Evolutionary conservation across 2,329 filamentous ascomycete species (phyloP).

Genomic region (Colletotrichum gloeosporioides): DNA sequence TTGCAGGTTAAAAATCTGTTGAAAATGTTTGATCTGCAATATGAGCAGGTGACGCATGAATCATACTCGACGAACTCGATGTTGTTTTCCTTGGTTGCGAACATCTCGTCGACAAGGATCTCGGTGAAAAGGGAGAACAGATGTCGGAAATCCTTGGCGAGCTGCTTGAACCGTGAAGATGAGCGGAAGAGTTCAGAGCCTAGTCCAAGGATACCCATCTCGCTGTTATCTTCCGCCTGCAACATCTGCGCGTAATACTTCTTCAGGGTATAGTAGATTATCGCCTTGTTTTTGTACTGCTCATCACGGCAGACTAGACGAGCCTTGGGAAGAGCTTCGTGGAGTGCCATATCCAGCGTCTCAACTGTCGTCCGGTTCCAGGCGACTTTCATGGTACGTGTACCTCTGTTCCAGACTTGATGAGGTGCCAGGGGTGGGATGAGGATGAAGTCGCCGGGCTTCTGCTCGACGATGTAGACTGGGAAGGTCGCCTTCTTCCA

Average conservation of each 20-base stretch:
- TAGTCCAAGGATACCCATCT: conserved; percentile 52
- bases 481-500: conserved; percentile 96
- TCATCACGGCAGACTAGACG: conserved; percentile 94
- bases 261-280: conserved; percentile 84
- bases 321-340: conserved; percentile 87
- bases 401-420: conserved; percentile 98
- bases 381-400: conserved; percentile 94
- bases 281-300: conserved; percentile 98
- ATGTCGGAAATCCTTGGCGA: conserved; percentile 83
- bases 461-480: conserved; percentile 92
- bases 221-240: conserved; percentile 55
- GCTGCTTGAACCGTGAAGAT: conserved; percentile 63
- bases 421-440: conserved; percentile 93
- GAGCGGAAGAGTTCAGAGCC: conserved; percentile 47
- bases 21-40: conserved; percentile 95
- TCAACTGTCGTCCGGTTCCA: conserved; percentile 97
- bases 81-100: conserved; percentile 72
- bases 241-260: conserved; percentile 76
- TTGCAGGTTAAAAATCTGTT: conserved; percentile 95
- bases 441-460: conserved; percentile 88
- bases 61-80: conserved; percentile 83
- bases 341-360: conserved; percentile 83
- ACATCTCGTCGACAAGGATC: conserved; percentile 86
- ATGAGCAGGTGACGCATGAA: conserved; percentile 92
- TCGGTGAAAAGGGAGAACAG: conserved; percentile 80